Conservation (phyloP, 257 asterid species). For the Asclepias syriaca region DNA sequence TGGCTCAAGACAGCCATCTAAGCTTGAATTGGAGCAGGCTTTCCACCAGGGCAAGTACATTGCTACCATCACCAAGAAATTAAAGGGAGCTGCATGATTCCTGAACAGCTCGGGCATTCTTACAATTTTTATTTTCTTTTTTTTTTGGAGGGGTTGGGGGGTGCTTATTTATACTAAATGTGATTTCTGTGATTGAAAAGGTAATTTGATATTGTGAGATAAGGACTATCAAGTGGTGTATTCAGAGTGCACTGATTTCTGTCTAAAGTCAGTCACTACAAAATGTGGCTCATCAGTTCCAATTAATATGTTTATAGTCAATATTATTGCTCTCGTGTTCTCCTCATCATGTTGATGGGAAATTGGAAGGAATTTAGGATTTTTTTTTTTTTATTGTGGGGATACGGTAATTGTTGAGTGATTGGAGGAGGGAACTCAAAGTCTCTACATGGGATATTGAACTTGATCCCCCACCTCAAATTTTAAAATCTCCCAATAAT, state of each 20-base stretch:
- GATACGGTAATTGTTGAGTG: neutral
- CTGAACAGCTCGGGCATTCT: constrained; percentile 11
- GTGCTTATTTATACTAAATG: neutral
- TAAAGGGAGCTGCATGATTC: constrained; percentile 29
- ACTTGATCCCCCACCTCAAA: neutral
- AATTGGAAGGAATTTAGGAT: neutral
- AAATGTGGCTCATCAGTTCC: neutral
- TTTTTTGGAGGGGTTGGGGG: too few relatives aligned
- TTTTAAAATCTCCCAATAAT: neutral
- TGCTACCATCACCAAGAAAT: constrained; percentile 34
- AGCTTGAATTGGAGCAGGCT: constrained; percentile 36
- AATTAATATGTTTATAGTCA: constrained; percentile 4
- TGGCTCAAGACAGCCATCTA: constrained; percentile 44
- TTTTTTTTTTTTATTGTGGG: neutral
- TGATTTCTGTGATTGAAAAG: constrained; percentile 15
- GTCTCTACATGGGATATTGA: neutral
- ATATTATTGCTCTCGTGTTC: neutral
- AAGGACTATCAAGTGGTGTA: neutral
- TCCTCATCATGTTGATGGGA: neutral
- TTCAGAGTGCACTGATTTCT: constrained; percentile 11
- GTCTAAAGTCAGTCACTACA: constrained; percentile 1
- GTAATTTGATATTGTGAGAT: constrained; percentile 7
- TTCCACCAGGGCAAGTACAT: constrained; percentile 35
- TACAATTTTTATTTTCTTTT: neutral
- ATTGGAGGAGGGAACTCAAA: neutral